Base-by-base conservation (phyloP, 2,329 filamentous ascomycete genomes). In the Metarhizium humberi region DNA sequence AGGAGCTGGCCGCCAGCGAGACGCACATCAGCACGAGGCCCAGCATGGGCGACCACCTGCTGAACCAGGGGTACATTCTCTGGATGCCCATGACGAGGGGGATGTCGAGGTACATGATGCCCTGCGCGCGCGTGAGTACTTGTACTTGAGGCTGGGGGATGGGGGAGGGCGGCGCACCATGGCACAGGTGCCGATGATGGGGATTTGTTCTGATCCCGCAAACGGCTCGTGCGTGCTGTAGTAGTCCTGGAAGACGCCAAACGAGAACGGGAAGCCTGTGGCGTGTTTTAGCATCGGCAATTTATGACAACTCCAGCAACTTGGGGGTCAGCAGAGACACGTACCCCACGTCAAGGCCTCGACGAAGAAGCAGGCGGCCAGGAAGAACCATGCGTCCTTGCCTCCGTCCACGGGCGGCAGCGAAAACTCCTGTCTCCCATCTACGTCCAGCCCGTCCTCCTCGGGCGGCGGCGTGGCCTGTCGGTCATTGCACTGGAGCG, bases 161-260 rank as follows among this genome's bases (percentile, higher is more conserved):
- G 38, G 8, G 38, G 14, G 38, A 13, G 14, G 14, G 38, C 38
- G 36, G 58, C 60, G 57, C 65, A 75, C 79, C 80, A 79, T 79
- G 3, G 82, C 75, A 55, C 78, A 81, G 2, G 84, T 88, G 1
- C 86, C 86, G 54, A 89, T 82, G 14, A 82, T 73, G 34, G 84
- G 77, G 51, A 87, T 81, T 47, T 76, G 72, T 32, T 75, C 72
- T 0, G 76, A 75, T 2, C 75, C 75, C 3, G 71, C 69, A 55
- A 88, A 88, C 1, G 81, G 78, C 4, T 75, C 75, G 56, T 84
- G 75, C 1, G 73, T 78, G 40, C 74, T 78, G 66, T 89, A 89
- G 67, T 87, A 86, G 52, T 85, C 77, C 61, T 88, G 84, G 63
- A 90, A 88, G 29, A 90, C 77, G 47, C 86, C 86, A 64, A 85